Conservation (phyloP, 2,329 filamentous ascomycete genomes). For the Ceratocystis huliohia region DNA sequence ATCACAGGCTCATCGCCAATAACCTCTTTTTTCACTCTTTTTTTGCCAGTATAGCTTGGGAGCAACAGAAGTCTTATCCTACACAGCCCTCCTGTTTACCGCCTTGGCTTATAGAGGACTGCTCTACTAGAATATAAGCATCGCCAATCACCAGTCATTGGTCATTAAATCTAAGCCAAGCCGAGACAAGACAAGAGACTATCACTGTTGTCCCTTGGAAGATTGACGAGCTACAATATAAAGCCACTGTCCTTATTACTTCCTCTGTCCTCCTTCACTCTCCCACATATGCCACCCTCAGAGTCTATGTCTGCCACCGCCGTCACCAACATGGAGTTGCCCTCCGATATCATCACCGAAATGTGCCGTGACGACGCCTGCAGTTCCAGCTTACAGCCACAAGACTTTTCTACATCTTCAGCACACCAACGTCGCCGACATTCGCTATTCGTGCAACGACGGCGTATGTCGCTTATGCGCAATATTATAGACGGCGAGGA, state of each 20-base stretch:
- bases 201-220: neutral
- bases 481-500: conserved; percentile 52
- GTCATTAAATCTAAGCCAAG: too few species aligned
- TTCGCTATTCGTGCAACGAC: conserved; percentile 26
- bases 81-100: too few species aligned
- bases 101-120: neutral
- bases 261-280: neutral
- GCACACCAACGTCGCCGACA: conserved; percentile 18
- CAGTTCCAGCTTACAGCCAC: conserved; percentile 16
- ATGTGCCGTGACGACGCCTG: conserved; percentile 15
- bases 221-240: neutral
- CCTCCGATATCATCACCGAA: conserved; percentile 10
- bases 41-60: too few species aligned
- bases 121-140: neutral
- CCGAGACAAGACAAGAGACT: too few species aligned
- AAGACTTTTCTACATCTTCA: conserved; percentile 7
- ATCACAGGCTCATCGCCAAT: too few species aligned
- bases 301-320: neutral
- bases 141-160: neutral
- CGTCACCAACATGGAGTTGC: conserved; percentile 12
- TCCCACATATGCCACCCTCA: neutral
- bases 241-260: neutral
- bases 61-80: too few species aligned
- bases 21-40: too few species aligned
- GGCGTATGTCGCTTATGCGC: conserved; percentile 44